Base-by-base conservation (phyloP, 768 basidiomycete genomes). In the Leccinum ochraceum region DNA sequence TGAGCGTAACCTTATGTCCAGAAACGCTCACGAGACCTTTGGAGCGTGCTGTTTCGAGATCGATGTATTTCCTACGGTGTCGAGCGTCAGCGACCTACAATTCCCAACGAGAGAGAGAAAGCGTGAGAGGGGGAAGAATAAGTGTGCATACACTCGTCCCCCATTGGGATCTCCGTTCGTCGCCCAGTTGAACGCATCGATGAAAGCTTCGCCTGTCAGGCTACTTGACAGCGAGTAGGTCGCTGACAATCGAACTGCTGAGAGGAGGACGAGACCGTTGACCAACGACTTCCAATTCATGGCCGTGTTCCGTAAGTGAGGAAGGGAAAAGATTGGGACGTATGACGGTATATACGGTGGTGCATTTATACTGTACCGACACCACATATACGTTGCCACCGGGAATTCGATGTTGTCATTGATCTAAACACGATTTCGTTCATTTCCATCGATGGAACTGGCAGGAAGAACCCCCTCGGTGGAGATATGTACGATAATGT, bases 21-120 rank as follows among this genome's bases (percentile, higher is more conserved):
- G 78, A 77, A 1, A 85, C 77, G 61, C 77, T 86, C 0, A 87
- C 87, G 14, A 91, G 71, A 62, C 88, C 87, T 62, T 81, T 71
- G 24, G 76, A 73, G n/a, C 76, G 66, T 4, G 89, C 87, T 0
- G 85, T 86, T 1, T 68, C 67, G 54, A 80, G 74, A 60, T 75
- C 67, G 52, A 84, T 71, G 55, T 83, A 83, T 63, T 77, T 79
- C 50, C 78, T 81, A 14, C 36, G 32, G 22, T 2, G 53, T 9
- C 2, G 7, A 2, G 2, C 10, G 10, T 44, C 44, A 44, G 44
- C 1, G 4, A 20, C 5, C 17, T n/a, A 44, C 17, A 46, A 30
- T 2, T 0, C 3, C 3, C 17, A 42, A 17, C 17, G 26, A 24
- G 22, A 16, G 44, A 9, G 32, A 16, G 32, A 13, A n/a, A 44